Conservation (phyloP, 202 grass and related monocot genomes). For the Brachypodium distachyon region DNA sequence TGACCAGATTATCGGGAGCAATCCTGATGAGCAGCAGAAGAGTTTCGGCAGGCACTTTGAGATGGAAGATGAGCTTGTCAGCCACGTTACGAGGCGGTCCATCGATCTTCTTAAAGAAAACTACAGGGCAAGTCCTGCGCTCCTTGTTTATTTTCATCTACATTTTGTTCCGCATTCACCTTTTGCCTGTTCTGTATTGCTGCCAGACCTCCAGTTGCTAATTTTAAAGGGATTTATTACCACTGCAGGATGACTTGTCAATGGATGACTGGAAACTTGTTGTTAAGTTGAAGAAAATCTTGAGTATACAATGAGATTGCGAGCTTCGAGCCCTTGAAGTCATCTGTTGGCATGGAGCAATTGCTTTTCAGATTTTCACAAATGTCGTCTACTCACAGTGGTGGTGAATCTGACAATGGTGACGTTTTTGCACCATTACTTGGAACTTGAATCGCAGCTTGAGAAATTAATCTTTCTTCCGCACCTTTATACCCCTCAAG, state of each 20-base stretch:
- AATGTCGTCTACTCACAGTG: neutral
- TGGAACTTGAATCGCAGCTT: neutral
- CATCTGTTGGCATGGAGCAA: neutral
- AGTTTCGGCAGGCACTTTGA: slow-evolving; percentile 78
- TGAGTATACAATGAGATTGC: slow-evolving; percentile 28
- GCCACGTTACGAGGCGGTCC: slow-evolving; percentile 63
- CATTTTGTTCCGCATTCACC: neutral
- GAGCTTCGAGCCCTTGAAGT: neutral
- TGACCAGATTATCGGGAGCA: slow-evolving; percentile 55
- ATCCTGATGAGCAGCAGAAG: slow-evolving; percentile 80
- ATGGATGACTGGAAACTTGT: slow-evolving; percentile 42
- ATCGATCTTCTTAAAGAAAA: slow-evolving; percentile 76
- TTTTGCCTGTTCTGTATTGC: neutral
- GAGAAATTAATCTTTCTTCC: neutral
- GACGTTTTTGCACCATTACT: neutral
- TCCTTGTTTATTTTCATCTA: neutral
- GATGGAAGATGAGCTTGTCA: slow-evolving; percentile 83
- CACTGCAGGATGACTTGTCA: slow-evolving; percentile 36
- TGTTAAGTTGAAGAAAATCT: slow-evolving; percentile 34
- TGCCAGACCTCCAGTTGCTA: neutral
- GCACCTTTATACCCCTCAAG: neutral
- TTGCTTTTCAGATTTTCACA: neutral
- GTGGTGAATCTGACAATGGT: no score
- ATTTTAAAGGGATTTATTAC: neutral
- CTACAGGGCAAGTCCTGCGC: slow-evolving; percentile 54